These are phyloP conservation scores for Penicillium griseofulvum DNA, from an alignment of 2,329 filamentous ascomycete genomes.

Conservation along the genomic window DNA sequence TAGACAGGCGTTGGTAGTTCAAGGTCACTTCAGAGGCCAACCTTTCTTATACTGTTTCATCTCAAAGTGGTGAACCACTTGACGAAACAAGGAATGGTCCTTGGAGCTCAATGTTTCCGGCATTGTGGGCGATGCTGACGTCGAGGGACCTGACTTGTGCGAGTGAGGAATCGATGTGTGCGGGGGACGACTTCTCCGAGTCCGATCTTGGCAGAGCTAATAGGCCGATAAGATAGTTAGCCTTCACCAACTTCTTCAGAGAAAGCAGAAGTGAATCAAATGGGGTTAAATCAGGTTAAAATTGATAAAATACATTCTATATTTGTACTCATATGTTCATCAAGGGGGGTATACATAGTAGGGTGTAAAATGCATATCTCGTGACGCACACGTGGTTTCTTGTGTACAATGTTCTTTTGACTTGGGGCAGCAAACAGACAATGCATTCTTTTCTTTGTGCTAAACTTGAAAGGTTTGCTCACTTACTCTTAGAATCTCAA, in stretches of 20 bases:
- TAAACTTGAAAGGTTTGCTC: not conserved
- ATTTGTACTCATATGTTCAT: not conserved
- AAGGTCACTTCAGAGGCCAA: constrained; percentile 28
- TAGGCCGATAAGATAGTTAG: constrained; percentile 23
- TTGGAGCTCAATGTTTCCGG: constrained; percentile 63
- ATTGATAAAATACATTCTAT: not conserved
- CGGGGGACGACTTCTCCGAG: constrained; percentile 33
- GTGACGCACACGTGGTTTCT: not conserved
- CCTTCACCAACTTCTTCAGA: not conserved
- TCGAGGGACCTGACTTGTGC: constrained; percentile 29
- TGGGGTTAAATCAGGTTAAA: not conserved
- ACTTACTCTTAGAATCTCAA: not conserved
- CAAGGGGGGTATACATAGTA: not conserved
- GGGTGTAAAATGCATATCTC: not conserved
- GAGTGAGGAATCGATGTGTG: constrained; percentile 37
- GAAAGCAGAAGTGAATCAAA: not conserved
- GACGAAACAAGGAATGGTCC: constrained; percentile 89
- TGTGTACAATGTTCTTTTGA: not conserved
- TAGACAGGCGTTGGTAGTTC: constrained; percentile 12
- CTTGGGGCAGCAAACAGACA: not conserved
- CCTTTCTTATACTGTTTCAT: constrained; percentile 96
- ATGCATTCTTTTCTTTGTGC: not conserved
- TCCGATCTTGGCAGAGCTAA: constrained; percentile 25
- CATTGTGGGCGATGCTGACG: constrained; percentile 39
- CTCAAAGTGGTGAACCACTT: constrained; percentile 94